These are phyloP conservation scores for Glonium stellatum DNA, from an alignment of 495 filamentous ascomycete genomes.

Conservation along the genomic window DNA sequence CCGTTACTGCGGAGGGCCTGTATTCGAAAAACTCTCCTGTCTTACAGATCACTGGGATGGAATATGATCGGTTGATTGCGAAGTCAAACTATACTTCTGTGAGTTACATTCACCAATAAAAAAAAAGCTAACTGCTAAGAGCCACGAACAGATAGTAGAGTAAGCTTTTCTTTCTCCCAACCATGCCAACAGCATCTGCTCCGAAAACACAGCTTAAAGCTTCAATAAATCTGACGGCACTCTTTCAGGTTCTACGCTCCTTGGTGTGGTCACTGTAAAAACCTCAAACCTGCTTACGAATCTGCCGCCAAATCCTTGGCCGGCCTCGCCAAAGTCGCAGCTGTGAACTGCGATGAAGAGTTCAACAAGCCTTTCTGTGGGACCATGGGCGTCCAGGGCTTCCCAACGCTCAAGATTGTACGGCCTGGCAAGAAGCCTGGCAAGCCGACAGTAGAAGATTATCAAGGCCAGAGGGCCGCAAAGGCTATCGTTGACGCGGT, in stretches of 20 bases:
- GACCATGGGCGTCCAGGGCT: slow-evolving; percentile 84
- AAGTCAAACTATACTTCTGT: slow-evolving; percentile 89
- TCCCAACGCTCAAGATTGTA: slow-evolving; percentile 94
- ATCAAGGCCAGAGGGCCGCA: slow-evolving; percentile 72
- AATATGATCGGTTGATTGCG: slow-evolving; percentile 76
- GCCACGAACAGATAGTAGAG: slow-evolving; percentile 55
- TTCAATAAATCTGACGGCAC: background rate
- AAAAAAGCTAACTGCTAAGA: slow-evolving; percentile 17
- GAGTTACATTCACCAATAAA: slow-evolving; percentile 36
- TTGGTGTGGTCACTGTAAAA: slow-evolving; percentile 96
- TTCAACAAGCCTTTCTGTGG: slow-evolving; percentile 86
- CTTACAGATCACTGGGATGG: slow-evolving; percentile 74
- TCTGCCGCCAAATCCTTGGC: slow-evolving; percentile 83
- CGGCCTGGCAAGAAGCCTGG: slow-evolving; percentile 74
- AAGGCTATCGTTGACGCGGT: slow-evolving; percentile 85
- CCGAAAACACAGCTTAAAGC: background rate
- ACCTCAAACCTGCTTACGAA: slow-evolving; percentile 90
- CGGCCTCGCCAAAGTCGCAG: slow-evolving; percentile 87
- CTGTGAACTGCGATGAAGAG: slow-evolving; percentile 93
- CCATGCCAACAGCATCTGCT: background rate
- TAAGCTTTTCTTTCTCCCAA: slow-evolving; percentile 39
- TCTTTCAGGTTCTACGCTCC: slow-evolving; percentile 76
- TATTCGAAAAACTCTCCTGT: slow-evolving; percentile 87
- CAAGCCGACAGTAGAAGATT: slow-evolving; percentile 85
- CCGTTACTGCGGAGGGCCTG: slow-evolving; percentile 60